These are phyloP conservation scores for Lichtheimia ramosa DNA, from an alignment of 371 early-diverging fungal genomes.

Conservation along the genomic window DNA sequence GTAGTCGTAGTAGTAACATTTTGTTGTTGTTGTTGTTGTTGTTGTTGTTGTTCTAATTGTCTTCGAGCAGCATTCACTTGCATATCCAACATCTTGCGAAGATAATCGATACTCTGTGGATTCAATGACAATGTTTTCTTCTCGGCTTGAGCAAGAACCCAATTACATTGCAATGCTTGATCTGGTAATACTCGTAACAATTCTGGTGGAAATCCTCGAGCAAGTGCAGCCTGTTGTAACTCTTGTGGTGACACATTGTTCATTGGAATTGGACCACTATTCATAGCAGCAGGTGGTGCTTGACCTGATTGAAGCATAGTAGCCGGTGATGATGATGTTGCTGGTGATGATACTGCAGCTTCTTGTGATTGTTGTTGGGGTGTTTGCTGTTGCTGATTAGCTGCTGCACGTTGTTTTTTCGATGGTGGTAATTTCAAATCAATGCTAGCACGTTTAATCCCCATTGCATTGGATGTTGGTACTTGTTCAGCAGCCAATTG, in stretches of 20 bases:
- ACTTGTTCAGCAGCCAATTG: constrained; percentile 6
- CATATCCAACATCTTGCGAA: constrained; percentile 21
- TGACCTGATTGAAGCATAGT: constrained; percentile 20
- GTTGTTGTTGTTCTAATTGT: constrained; percentile 11
- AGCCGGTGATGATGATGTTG: constrained; percentile 28
- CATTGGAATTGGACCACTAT: not conserved
- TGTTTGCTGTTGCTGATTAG: constrained; percentile 1
- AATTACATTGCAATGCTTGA: not conserved
- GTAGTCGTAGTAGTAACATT: constrained; percentile 2
- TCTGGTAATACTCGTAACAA: not conserved
- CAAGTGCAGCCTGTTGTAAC: not conserved
- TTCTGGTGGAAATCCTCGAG: not conserved
- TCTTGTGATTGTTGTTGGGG: not conserved
- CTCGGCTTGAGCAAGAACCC: not conserved
- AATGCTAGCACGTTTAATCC: constrained; percentile 39
- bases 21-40: constrained; percentile 10
- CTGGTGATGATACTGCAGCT: not conserved
- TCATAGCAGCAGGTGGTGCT: not conserved
- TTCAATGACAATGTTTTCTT: not conserved
- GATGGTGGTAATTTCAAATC: constrained; percentile 43
- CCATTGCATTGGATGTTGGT: constrained; percentile 10
- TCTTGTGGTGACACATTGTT: not conserved
- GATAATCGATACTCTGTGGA: not conserved
- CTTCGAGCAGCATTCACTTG: constrained; percentile 26
- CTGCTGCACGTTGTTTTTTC: constrained; percentile 31